Base-by-base conservation (phyloP, 2,329 filamentous ascomycete species). In the Cladosporium cucumerinum region DNA sequence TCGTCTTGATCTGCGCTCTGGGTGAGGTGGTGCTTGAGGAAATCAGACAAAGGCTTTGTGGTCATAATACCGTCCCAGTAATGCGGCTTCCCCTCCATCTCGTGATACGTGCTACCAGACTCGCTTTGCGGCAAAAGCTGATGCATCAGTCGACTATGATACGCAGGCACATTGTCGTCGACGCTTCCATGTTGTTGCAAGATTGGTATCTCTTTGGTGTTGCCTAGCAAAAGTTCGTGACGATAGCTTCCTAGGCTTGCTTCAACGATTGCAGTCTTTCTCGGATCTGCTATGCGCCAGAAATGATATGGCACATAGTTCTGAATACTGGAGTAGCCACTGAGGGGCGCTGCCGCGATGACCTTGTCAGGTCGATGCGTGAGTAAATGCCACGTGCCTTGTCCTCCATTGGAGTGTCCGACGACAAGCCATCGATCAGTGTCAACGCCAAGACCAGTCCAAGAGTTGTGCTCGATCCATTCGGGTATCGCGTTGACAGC, bases 341-440 rank as follows among this genome's bases (percentile, higher is more conserved):
- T 86, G 10, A 86, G 75, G n/a, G 84, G 82, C 14, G 82, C 81
- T 23, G 83, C 84, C 23, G 83, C 85, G 43, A 86, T 76, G 39
- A 86, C 74, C 55, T 82, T 84, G 70, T 87, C 84, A 18, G 84
- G 85, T 26, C 79, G 76, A 72, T 87, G 85, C 1, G 84, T 83
- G 26, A 86, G 71, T 21, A 80, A 75, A 73, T 83, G 85, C 85
- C 85, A 87, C 3, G 81, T 79, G 10, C 85, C 85, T 74, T 87
- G 85, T 71, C 82, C 85, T 57, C 85, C 85, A 69, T 87, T 87
- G 3, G 85, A 87, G 73, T 87, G 85, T 0, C 85, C 85, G 34
- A 74, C 78, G 6, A 86, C 78, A 34, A 87, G 78, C 82, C 84
- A 84, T 59, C 79, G 78, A 34, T 81, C 69, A 8, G 72, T 70